Evolutionary conservation across 75 land plant genomes (phyloP).

Genomic region (Isoetes taiwanensis): DNA sequence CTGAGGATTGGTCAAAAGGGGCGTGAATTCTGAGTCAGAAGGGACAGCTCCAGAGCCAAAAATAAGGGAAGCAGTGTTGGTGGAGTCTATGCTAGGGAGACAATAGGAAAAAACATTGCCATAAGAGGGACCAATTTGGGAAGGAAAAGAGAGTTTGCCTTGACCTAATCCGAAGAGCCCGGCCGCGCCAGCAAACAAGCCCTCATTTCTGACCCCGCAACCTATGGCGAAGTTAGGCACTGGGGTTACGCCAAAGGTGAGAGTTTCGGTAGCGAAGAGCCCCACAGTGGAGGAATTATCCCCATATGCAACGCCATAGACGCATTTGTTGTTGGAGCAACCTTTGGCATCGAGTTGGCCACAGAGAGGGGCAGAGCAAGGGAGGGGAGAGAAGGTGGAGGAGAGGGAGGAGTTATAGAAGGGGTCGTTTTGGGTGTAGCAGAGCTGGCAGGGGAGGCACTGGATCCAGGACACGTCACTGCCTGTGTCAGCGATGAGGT

Average conservation of each 20-base stretch:
- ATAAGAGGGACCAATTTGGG: too few relatives aligned
- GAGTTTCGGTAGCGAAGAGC: not conserved
- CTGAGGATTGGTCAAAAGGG: conserved; percentile 28
- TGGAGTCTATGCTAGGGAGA: conserved; percentile 15
- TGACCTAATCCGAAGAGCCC: too few relatives aligned
- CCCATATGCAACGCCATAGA: not conserved
- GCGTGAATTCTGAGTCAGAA: conserved; percentile 20
- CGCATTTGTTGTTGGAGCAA: not conserved
- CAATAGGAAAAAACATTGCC: conserved; percentile 36
- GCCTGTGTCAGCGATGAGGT: not conserved
- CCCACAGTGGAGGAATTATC: conserved; percentile 2
- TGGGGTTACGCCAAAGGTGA: not conserved
- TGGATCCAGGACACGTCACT: conserved; percentile 7
- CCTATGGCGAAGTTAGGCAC: not conserved
- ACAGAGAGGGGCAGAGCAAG: not conserved
- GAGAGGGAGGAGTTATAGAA: not conserved
- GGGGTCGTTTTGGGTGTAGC: not conserved
- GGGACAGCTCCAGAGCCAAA: conserved; percentile 21
- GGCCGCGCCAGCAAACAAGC: too few relatives aligned
- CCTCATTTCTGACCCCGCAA: not conserved
- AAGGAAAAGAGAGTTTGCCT: too few relatives aligned
- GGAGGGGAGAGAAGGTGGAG: not conserved
- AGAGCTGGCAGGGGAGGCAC: not conserved
- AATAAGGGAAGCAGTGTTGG: conserved; percentile 21
- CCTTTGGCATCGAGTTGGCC: not conserved